phyloP scores from a whole-genome alignment of 768 basidiomycete genomes.

The Trametes coccinea region DNA sequence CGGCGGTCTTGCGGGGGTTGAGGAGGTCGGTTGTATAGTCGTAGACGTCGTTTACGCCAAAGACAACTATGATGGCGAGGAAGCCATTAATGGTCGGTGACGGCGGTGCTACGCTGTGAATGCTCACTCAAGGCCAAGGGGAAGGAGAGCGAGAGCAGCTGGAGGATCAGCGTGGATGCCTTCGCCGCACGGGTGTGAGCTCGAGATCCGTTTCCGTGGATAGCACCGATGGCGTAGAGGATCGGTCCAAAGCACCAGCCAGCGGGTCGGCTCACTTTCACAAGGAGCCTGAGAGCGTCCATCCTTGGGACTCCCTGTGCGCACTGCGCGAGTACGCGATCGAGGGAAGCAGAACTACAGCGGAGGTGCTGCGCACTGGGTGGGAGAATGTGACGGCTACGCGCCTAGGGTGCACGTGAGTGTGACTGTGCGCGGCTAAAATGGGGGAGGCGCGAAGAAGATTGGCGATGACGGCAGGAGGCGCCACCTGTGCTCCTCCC shows the following conservation, averaged over 20 bases:
- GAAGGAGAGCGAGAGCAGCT: slow-evolving; percentile 6
- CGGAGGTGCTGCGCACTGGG: no score
- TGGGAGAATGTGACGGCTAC: neutral
- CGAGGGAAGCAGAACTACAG: no score
- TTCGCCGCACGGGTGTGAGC: neutral
- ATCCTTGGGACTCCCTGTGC: neutral
- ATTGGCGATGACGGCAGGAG: slow-evolving; percentile 5
- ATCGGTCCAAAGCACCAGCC: slow-evolving; percentile 17
- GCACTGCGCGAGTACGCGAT: no score
- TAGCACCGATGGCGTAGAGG: slow-evolving; percentile 9
- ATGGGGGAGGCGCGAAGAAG: neutral
- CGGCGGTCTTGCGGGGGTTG: slow-evolving; percentile 11
- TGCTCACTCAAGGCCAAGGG: slow-evolving; percentile 5
- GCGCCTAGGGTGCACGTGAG: slow-evolving; percentile 4
- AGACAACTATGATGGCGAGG: neutral
- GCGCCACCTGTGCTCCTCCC: slow-evolving; percentile 16
- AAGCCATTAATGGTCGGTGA: neutral
- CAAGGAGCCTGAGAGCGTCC: neutral
- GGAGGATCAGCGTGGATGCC: neutral
- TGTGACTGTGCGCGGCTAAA: slow-evolving; percentile 13
- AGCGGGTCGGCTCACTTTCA: slow-evolving; percentile 1
- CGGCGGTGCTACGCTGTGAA: neutral
- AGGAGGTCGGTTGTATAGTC: slow-evolving; percentile 12
- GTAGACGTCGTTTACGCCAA: slow-evolving; percentile 18
- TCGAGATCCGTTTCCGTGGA: neutral